These are phyloP conservation scores for Tricholomella constricta DNA, from an alignment of 768 basidiomycete species.

Conservation along the genomic window DNA sequence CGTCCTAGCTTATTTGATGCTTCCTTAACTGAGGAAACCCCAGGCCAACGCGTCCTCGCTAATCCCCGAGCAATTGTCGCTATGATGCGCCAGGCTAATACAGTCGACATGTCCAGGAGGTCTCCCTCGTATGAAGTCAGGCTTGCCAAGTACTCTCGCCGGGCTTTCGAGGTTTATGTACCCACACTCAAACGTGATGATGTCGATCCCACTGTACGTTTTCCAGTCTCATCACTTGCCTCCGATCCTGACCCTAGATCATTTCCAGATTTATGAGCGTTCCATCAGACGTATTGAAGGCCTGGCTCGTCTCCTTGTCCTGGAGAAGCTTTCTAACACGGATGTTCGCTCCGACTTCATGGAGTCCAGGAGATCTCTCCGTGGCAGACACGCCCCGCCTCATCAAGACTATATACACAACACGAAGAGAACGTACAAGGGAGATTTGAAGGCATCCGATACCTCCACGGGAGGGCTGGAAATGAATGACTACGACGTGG, in stretches of 20 bases:
- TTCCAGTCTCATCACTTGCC: not conserved
- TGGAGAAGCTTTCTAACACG: conserved; percentile 55
- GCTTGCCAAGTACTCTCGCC: conserved; percentile 55
- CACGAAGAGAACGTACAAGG: conserved; percentile 50
- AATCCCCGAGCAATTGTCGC: conserved; percentile 61
- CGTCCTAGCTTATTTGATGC: conserved; percentile 22
- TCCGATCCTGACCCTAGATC: not conserved
- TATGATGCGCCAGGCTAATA: conserved; percentile 69
- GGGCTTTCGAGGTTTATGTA: conserved; percentile 60
- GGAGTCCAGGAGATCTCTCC: conserved; percentile 47
- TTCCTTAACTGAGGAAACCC: not conserved
- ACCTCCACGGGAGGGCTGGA: conserved; percentile 44
- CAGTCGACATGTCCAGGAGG: conserved; percentile 60
- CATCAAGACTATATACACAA: conserved; percentile 30
- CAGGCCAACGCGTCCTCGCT: conserved; percentile 55
- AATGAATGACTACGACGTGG: conserved; percentile 60
- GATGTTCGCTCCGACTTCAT: conserved; percentile 48
- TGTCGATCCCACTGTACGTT: conserved; percentile 59
- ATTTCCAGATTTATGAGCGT: conserved; percentile 59
- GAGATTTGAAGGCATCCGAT: conserved; percentile 56
- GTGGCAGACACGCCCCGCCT: conserved; percentile 45
- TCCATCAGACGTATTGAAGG: conserved; percentile 58
- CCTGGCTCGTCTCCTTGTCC: conserved; percentile 60
- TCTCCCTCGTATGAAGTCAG: conserved; percentile 68
- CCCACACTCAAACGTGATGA: conserved; percentile 50